Conservation (phyloP, 305 asterid species). For the Nicotiana rustica region DNA sequence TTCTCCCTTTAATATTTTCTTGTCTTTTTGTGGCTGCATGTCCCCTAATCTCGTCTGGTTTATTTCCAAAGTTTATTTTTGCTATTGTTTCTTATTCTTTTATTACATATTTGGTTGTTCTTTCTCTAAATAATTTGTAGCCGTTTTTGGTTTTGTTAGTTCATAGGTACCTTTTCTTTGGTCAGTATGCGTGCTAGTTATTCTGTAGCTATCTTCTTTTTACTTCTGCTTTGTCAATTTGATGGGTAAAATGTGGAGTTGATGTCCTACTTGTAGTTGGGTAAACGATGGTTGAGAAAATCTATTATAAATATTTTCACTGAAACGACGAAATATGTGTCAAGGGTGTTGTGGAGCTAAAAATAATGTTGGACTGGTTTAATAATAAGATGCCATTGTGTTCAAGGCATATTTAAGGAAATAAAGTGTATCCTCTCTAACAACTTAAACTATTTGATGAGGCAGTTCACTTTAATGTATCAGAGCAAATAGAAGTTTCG, state of each 20-base stretch:
- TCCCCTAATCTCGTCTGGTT: no score
- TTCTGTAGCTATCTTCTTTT: neutral
- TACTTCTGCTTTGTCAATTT: neutral
- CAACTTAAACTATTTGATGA: neutral
- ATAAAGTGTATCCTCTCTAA: neutral
- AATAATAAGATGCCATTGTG: neutral
- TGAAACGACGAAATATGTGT: neutral
- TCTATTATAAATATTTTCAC: neutral
- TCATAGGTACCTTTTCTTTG: no score
- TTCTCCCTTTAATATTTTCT: no score
- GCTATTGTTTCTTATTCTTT: no score
- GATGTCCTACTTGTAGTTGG: neutral
- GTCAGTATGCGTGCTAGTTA: no score
- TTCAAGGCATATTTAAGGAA: neutral
- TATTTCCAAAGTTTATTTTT: no score
- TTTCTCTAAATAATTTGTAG: no score
- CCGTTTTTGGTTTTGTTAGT: no score
- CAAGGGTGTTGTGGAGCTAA: neutral
- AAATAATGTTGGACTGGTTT: neutral
- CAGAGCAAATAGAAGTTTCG: neutral
- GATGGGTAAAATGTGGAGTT: neutral
- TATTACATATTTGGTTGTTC: no score
- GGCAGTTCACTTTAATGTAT: neutral
- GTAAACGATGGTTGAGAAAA: neutral
- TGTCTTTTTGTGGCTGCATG: no score